phyloP scores from a whole-genome alignment of 345 rosid species.

The Erodium maritimum region DNA sequence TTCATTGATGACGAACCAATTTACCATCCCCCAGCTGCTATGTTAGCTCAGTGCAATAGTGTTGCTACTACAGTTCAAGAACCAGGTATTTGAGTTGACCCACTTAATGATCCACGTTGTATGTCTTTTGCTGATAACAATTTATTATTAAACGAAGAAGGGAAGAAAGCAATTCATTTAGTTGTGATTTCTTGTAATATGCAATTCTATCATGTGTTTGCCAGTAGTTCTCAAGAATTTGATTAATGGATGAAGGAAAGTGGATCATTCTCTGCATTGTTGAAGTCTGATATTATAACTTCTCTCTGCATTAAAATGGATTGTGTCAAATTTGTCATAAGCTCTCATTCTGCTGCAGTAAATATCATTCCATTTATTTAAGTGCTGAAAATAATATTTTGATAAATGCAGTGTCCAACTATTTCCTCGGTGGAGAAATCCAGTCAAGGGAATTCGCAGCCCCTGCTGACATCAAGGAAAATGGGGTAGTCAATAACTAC shows the following conservation, averaged over 20 bases:
- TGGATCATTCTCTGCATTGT: not conserved
- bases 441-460: conserved; percentile 29
- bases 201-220: not conserved
- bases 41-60: conserved; percentile 32
- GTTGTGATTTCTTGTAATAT: not conserved
- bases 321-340: not conserved
- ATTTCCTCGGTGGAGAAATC: conserved; percentile 38
- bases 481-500: conserved; percentile 34
- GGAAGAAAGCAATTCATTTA: not conserved
- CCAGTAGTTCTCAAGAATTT: too few relatives aligned
- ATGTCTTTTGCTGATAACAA: not conserved
- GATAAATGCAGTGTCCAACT: conserved; percentile 31
- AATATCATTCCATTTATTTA: not conserved
- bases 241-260: not conserved
- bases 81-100: conserved; percentile 26
- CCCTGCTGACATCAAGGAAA: conserved; percentile 29
- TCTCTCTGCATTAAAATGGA: not conserved
- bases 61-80: conserved; percentile 25
- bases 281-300: not conserved
- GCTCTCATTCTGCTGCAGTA: not conserved
- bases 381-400: not conserved
- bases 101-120: not conserved
- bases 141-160: not conserved
- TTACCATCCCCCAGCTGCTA: conserved; percentile 42
- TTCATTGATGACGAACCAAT: conserved; percentile 38